These are phyloP conservation scores for Colletotrichum orchidophilum DNA, from an alignment of 2,329 filamentous ascomycete species.

Conservation along the genomic window DNA sequence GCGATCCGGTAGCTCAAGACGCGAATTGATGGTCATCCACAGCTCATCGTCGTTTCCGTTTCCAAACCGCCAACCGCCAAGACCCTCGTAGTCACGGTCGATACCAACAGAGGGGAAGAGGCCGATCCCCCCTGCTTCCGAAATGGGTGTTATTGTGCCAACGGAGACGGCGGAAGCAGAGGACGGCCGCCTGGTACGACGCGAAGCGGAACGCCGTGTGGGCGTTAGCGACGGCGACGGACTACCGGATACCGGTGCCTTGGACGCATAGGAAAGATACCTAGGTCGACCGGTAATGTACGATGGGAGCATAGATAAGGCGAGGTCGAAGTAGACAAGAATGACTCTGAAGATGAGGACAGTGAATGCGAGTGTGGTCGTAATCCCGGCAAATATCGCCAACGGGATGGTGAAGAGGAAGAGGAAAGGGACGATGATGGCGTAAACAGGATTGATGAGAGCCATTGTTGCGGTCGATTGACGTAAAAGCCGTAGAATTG, in stretches of 20 bases:
- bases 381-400: conserved; percentile 69
- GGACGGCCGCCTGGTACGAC: conserved; percentile 19
- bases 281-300: conserved; percentile 56
- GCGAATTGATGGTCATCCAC: conserved; percentile 63
- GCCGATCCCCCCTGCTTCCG: conserved; percentile 46
- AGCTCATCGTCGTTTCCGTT: conserved; percentile 52
- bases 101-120: conserved; percentile 59
- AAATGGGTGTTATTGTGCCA: conserved; percentile 34
- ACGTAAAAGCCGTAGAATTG: not conserved
- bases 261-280: conserved; percentile 40
- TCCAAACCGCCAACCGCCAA: conserved; percentile 65
- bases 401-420: conserved; percentile 71
- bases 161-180: conserved; percentile 21
- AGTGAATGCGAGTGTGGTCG: conserved; percentile 68
- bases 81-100: conserved; percentile 66
- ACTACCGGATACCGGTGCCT: conserved; percentile 33
- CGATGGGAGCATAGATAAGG: conserved; percentile 64
- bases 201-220: conserved; percentile 25
- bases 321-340: conserved; percentile 71
- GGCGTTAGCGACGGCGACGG: conserved; percentile 34
- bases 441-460: conserved; percentile 63
- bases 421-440: conserved; percentile 69
- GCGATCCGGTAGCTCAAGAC: conserved; percentile 59
- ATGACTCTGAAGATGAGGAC: conserved; percentile 69
- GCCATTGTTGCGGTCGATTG: conserved; percentile 51